These are phyloP conservation scores for Calonectria pseudoreteaudii DNA, from an alignment of 2,329 filamentous ascomycete genomes.

Conservation along the genomic window DNA sequence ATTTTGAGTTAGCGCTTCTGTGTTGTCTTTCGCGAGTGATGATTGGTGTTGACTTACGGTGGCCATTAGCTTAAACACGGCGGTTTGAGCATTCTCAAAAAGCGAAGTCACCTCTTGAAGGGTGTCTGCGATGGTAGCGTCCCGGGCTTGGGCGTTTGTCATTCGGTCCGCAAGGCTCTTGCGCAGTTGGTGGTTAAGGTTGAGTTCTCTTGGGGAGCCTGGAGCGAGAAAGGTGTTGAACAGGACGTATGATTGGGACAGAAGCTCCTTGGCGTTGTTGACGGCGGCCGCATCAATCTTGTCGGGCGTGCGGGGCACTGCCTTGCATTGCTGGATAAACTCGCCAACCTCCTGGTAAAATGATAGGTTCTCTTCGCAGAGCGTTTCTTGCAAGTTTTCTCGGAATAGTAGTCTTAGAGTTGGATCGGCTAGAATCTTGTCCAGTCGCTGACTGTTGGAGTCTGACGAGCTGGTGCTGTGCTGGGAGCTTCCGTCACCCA, in stretches of 20 bases:
- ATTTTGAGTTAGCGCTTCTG: slow-evolving; percentile 35
- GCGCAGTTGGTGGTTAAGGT: slow-evolving; percentile 94
- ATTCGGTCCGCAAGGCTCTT: slow-evolving; percentile 94
- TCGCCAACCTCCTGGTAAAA: slow-evolving; percentile 96
- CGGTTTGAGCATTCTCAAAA: slow-evolving; percentile 93
- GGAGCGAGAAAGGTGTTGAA: slow-evolving; percentile 99
- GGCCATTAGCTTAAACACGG: slow-evolving; percentile 98
- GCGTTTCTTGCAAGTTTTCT: slow-evolving; percentile 92
- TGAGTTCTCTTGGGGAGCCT: slow-evolving; percentile 94
- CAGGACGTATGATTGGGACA: slow-evolving; percentile 93
- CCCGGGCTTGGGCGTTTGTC: slow-evolving; percentile 95
- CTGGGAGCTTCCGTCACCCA: slow-evolving; percentile 55
- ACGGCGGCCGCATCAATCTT: slow-evolving; percentile 72
- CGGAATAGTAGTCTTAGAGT: slow-evolving; percentile 90
- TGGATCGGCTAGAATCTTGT: slow-evolving; percentile 91
- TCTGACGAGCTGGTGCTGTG: slow-evolving; percentile 69
- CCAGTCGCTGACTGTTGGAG: slow-evolving; percentile 93
- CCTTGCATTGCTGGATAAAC: slow-evolving; percentile 78
- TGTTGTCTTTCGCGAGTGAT: accelerated
- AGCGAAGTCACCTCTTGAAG: slow-evolving; percentile 88
- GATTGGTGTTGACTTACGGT: slow-evolving; percentile 75
- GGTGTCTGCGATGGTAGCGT: slow-evolving; percentile 89
- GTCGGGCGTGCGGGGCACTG: slow-evolving; percentile 69
- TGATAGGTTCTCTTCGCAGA: slow-evolving; percentile 96
- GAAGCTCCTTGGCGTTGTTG: slow-evolving; percentile 90